A percentile compares a stretch with the other conserved stretches of the same genome.
These are phyloP conservation scores for Balansia obtecta DNA, from an alignment of 2,329 filamentous ascomycete genomes.

Conservation along the genomic window DNA sequence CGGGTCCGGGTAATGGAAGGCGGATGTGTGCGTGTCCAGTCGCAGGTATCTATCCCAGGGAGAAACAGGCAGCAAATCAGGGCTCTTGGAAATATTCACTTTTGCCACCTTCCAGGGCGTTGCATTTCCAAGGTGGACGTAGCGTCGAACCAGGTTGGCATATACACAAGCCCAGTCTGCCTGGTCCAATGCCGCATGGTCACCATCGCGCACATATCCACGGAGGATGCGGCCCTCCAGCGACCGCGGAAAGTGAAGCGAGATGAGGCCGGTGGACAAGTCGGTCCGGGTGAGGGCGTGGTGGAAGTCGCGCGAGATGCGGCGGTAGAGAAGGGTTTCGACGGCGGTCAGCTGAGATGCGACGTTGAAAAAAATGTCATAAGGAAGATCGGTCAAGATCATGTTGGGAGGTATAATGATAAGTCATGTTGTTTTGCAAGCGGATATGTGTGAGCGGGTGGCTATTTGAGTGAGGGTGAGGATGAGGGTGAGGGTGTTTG, in stretches of 20 bases:
- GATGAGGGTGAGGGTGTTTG: too few species aligned
- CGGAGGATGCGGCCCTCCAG: conserved; percentile 35
- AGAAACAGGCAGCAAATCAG: conserved; percentile 22
- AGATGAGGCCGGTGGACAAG: conserved; percentile 34
- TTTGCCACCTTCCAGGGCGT: conserved; percentile 24
- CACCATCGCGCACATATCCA: conserved; percentile 6
- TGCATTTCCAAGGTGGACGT: conserved; percentile 38
- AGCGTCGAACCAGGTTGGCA: conserved; percentile 38
- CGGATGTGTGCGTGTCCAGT: conserved; percentile 24
- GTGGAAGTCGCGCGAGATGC: conserved; percentile 36
- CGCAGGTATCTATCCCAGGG: conserved; percentile 34
- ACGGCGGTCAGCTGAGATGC: conserved; percentile 33
- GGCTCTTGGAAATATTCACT: conserved; percentile 10
- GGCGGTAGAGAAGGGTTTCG: conserved; percentile 38
- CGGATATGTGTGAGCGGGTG: not conserved
- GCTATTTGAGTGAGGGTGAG: not conserved
- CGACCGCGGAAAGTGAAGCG: conserved; percentile 37
- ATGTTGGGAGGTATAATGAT: not conserved
- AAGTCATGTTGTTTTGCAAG: not conserved
- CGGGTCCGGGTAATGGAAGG: conserved; percentile 34
- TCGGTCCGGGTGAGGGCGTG: conserved; percentile 35
- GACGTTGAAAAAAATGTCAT: conserved; percentile 45
- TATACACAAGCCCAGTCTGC: conserved; percentile 31
- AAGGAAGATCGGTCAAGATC: conserved; percentile 31
- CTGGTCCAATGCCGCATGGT: conserved; percentile 8